Evolutionary conservation across 2,329 filamentous ascomycete species (phyloP).

Genomic region (Xylaria sp.): DNA sequence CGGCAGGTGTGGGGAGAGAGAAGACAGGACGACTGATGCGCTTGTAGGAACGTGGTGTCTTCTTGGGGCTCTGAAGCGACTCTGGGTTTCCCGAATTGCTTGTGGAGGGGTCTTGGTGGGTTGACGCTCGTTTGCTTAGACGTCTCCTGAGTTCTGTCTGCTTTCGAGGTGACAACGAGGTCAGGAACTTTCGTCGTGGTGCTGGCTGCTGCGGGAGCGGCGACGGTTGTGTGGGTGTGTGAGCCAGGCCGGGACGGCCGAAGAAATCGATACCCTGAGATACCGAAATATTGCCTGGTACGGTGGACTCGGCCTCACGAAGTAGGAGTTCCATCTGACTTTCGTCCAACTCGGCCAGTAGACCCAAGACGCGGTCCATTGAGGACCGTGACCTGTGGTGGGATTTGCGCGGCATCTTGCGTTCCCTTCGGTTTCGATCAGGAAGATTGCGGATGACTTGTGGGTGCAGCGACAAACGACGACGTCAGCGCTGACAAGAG

Average conservation of each 20-base stretch:
- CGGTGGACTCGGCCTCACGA: conserved; percentile 46
- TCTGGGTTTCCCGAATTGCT: conserved; percentile 2
- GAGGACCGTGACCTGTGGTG: conserved; percentile 47
- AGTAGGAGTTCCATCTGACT: conserved; percentile 45
- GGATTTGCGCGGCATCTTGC: conserved; percentile 32
- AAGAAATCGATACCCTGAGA: conserved; percentile 47
- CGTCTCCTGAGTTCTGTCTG: conserved; percentile 40
- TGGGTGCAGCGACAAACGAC: conserved; percentile 2
- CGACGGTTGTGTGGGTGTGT: conserved; percentile 9
- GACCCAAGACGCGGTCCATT: conserved; percentile 47
- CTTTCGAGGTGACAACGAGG: conserved; percentile 43
- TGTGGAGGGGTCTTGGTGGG: conserved; percentile 31
- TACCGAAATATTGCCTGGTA: conserved; percentile 45
- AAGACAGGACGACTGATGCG: conserved; percentile 44
- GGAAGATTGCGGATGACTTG: background rate
- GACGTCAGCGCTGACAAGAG: conserved; percentile 11
- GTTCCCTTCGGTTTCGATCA: background rate
- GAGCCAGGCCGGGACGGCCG: conserved; percentile 33
- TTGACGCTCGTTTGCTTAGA: conserved; percentile 40
- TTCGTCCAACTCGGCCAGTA: conserved; percentile 47
- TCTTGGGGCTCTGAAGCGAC: conserved; percentile 29
- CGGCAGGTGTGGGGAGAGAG: conserved; percentile 34
- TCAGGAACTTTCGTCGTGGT: conserved; percentile 45
- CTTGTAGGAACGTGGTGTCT: conserved; percentile 43
- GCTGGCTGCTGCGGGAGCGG: conserved; percentile 23